Percentiles rank a stretch among this genome's conserved stretches.
These are phyloP conservation scores for Heritiera fomes DNA, from an alignment of 345 rosid species.

Conservation along the genomic window DNA sequence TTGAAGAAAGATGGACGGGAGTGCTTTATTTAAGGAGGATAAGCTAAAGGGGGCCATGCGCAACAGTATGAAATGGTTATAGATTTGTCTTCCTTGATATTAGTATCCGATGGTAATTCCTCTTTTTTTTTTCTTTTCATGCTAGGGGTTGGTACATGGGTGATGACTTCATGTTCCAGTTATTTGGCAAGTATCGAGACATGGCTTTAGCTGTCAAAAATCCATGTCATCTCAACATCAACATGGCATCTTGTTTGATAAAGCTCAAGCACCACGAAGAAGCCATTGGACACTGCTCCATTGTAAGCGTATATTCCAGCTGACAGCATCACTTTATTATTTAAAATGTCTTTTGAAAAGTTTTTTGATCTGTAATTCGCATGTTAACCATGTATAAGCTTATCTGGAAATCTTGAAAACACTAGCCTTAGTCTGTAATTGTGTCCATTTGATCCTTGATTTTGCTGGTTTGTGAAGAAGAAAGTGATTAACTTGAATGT, in stretches of 20 bases:
- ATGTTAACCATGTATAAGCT: not conserved
- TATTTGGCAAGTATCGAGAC: conserved; percentile 89
- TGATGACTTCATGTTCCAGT: conserved; percentile 94
- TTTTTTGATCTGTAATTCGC: too few relatives aligned
- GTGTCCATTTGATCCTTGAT: too few relatives aligned
- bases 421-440: not conserved
- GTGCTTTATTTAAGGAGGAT: conserved; percentile 69
- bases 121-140: not conserved
- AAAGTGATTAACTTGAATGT: not conserved
- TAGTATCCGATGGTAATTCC: conserved; percentile 18
- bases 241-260: conserved; percentile 71
- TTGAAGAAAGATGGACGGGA: conserved; percentile 91
- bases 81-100: conserved; percentile 29
- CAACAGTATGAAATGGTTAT: conserved; percentile 93
- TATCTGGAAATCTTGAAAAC: not conserved
- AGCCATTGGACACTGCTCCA: conserved; percentile 81
- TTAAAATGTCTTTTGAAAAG: not conserved
- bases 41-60: conserved; percentile 90
- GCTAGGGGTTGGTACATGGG: conserved; percentile 88
- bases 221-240: conserved; percentile 85
- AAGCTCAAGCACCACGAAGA: conserved; percentile 79
- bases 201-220: conserved; percentile 97
- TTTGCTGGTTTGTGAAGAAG: not conserved
- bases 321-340: not conserved
- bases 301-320: conserved; percentile 43